These are phyloP conservation scores for Marasmius fiardii DNA, from an alignment of 1,284 basidiomycete genomes.

Conservation along the genomic window DNA sequence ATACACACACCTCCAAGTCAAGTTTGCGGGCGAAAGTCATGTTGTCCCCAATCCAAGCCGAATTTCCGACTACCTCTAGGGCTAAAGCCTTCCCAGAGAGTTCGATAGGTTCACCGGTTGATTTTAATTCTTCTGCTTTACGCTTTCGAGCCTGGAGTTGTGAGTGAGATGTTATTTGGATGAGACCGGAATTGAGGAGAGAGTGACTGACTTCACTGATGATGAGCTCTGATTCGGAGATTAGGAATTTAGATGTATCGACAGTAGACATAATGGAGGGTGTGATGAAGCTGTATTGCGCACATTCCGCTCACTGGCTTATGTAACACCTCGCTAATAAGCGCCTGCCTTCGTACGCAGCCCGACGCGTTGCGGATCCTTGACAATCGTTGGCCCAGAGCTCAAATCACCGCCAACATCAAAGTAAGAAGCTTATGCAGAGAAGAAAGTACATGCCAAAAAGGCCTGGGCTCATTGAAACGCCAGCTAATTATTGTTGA, in stretches of 20 bases:
- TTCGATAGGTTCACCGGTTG: conserved; percentile 74
- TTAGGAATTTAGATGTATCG: conserved; percentile 37
- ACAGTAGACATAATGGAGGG: conserved; percentile 19
- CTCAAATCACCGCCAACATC: too few species aligned
- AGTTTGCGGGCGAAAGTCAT: conserved; percentile 71
- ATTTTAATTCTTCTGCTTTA: conserved; percentile 71
- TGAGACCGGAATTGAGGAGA: conserved; percentile 6
- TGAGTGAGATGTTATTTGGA: not conserved
- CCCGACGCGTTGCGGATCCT: too few species aligned
- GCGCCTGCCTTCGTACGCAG: too few species aligned
- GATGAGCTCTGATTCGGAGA: conserved; percentile 71
- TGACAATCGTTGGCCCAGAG: too few species aligned
- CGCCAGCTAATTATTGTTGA: too few species aligned
- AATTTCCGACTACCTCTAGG: conserved; percentile 58
- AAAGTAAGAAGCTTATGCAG: too few species aligned
- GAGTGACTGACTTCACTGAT: conserved; percentile 54
- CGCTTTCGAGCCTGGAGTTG: conserved; percentile 53
- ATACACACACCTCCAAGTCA: conserved; percentile 62
- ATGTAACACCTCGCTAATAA: too few species aligned
- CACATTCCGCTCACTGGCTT: too few species aligned
- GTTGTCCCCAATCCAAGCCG: conserved; percentile 86
- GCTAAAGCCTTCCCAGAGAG: conserved; percentile 74
- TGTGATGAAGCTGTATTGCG: too few species aligned
- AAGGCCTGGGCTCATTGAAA: too few species aligned
- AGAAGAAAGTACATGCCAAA: too few species aligned